A percentile compares a stretch with the other conserved stretches of the same genome.
Evolutionary conservation across 768 basidiomycete species (phyloP).

Genomic region (Tulasnella sp.): DNA sequence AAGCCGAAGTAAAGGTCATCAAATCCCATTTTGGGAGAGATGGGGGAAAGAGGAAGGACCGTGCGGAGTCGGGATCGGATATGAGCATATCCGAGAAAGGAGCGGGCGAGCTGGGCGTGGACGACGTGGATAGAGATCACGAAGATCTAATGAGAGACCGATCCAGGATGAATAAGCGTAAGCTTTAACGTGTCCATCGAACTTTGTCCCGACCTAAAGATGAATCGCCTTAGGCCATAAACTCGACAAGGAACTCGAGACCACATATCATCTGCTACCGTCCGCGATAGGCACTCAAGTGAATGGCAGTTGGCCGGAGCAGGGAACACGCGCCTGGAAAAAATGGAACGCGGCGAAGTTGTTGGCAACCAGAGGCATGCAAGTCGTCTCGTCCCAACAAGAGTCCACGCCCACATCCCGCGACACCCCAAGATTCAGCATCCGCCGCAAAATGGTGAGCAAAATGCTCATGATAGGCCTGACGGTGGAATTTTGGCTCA

Average conservation of each 20-base stretch:
- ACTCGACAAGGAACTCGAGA: background rate
- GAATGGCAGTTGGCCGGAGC: background rate
- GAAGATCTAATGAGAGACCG: background rate
- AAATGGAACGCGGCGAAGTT: background rate
- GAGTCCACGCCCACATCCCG: background rate
- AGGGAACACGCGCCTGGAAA: background rate
- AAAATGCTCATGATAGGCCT: background rate
- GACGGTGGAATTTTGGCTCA: background rate
- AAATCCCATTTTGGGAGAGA: background rate
- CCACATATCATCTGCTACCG: background rate
- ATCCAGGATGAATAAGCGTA: background rate
- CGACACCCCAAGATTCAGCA: background rate
- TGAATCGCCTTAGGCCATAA: background rate
- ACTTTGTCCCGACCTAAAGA: background rate
- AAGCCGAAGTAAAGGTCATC: background rate
- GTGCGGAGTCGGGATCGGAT: background rate
- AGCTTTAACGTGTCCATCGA: background rate
- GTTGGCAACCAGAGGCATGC: background rate
- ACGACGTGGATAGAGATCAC: background rate
- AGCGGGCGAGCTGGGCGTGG: background rate
- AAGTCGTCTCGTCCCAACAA: background rate
- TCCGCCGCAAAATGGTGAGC: background rate
- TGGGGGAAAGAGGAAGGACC: background rate
- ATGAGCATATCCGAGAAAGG: background rate
- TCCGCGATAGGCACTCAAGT: background rate